Percentiles rank a stretch among this genome's conserved stretches.
Evolutionary conservation across 2,329 filamentous ascomycete genomes (phyloP).

Genomic region (Paracorniculantispora psalliotae): DNA sequence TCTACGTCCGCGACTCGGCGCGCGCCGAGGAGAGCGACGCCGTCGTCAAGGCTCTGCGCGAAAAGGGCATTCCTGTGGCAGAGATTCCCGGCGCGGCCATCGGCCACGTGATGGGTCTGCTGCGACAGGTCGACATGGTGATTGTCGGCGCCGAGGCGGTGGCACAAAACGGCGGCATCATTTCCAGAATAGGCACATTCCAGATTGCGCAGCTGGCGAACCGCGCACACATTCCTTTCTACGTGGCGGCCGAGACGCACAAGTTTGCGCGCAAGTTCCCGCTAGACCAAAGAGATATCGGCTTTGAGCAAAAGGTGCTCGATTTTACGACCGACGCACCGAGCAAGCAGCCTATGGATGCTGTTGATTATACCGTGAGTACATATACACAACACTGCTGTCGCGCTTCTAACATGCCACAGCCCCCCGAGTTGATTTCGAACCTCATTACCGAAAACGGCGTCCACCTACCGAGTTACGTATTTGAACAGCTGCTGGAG

Average conservation of each 20-base stretch:
- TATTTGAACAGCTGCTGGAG: constrained; percentile 65
- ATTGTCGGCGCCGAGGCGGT: constrained; percentile 77
- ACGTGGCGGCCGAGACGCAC: constrained; percentile 90
- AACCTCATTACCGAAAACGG: constrained; percentile 74
- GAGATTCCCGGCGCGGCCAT: constrained; percentile 56
- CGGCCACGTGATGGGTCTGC: constrained; percentile 64
- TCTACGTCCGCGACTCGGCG: constrained; percentile 65
- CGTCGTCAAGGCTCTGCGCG: constrained; percentile 66
- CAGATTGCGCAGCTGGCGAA: constrained; percentile 81
- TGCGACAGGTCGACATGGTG: constrained; percentile 58
- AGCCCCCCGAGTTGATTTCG: constrained; percentile 64
- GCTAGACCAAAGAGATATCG: constrained; percentile 73
- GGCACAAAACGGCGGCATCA: constrained; percentile 88
- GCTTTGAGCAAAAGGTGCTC: constrained; percentile 70
- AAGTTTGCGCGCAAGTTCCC: constrained; percentile 92
- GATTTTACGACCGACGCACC: constrained; percentile 58
- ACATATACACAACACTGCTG: not conserved
- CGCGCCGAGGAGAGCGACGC: constrained; percentile 58
- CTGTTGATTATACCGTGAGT: constrained; percentile 67
- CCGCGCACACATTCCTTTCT: constrained; percentile 67
- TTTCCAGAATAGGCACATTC: constrained; percentile 79
- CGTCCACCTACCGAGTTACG: constrained; percentile 63
- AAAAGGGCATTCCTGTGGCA: constrained; percentile 74
- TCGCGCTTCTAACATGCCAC: constrained; percentile 21
- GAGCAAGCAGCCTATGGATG: constrained; percentile 43